Evolutionary conservation across 805 yeast genomes (phyloP).

Genomic region (Starmerella floricola): DNA sequence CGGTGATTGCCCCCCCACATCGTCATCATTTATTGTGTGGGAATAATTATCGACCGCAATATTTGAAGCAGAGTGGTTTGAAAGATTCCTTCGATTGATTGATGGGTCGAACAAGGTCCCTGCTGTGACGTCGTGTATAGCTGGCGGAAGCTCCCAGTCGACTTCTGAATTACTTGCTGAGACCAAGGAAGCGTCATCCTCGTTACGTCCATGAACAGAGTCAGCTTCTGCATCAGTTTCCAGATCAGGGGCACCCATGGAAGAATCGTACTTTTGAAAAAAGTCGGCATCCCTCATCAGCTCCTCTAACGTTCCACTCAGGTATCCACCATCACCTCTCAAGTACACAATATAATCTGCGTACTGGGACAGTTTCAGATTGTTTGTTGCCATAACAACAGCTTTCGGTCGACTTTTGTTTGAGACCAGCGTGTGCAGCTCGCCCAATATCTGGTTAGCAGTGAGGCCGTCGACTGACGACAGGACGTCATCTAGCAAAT

Average conservation of each 20-base stretch:
- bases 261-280: neutral
- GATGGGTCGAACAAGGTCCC: too few relatives aligned
- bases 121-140: too few relatives aligned
- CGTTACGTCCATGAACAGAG: neutral
- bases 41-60: too few relatives aligned
- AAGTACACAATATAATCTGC: constrained; percentile 61
- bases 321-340: constrained; percentile 42
- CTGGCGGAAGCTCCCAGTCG: too few relatives aligned
- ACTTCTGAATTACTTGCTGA: neutral
- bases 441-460: constrained; percentile 62
- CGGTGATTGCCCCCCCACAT: too few relatives aligned
- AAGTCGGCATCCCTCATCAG: constrained; percentile 27
- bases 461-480: constrained; percentile 95
- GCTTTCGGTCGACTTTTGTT: constrained; percentile 33
- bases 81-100: too few relatives aligned
- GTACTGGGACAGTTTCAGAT: constrained; percentile 50
- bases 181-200: neutral
- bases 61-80: too few relatives aligned
- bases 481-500: constrained; percentile 76
- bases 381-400: constrained; percentile 71
- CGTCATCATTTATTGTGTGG: too few relatives aligned
- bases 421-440: constrained; percentile 65
- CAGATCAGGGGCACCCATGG: constrained; percentile 7
- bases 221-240: neutral
- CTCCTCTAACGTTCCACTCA: constrained; percentile 48